Evolutionary conservation across 2,329 filamentous ascomycete species (phyloP), one percentile per base, ranked within the genome.

Genomic region (Xylariales sp.): DNA sequence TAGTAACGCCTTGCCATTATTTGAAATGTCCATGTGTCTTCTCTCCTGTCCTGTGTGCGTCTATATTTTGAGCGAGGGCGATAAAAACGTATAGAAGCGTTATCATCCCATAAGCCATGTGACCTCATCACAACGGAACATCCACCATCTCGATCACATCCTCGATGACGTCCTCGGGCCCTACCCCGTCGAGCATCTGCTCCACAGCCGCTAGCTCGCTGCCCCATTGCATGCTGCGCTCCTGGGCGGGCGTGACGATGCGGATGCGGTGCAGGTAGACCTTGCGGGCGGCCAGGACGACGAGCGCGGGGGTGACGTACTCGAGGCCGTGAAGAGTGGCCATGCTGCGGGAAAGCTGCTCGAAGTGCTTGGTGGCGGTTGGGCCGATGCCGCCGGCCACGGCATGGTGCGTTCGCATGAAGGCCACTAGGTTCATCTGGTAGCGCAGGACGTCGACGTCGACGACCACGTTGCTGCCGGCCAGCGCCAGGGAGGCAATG

Each of bases 201-300:
- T 76, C 70, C 2, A 96, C 78, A 4, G 85, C 85, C 20, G 74
- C 70, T 0, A 84, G 49, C 37, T 85, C 81, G 59, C 91, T 96
- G 1, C 93, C 93, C 81, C 94, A 98, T 59, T 95, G 88, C 68
- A 95, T 75, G 57, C 89, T 96, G 33, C 89, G 74, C 65, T 97
- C 93, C 40, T 81, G 78, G 44, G 79, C 74, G 1, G 87, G 74
- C 2, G 65, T 62, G 16, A 84, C 78, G 39, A 96, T 74, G 12
- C 76, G 62, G 21, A 98, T 80, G 7, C 89, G 82, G 63, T 98
- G 93, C 14, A 85, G 72, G 55, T 95, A 98, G 17, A 95, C 76
- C 65, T 97, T 97, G 43, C 79, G 79, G 2, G 84, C 82, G 5
- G 93, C 93, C 31, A 98, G 70, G 6, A 74, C 79, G 15, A 96